These are phyloP conservation scores for Suillus weaverae DNA, from an alignment of 768 basidiomycete species.

Conservation along the genomic window DNA sequence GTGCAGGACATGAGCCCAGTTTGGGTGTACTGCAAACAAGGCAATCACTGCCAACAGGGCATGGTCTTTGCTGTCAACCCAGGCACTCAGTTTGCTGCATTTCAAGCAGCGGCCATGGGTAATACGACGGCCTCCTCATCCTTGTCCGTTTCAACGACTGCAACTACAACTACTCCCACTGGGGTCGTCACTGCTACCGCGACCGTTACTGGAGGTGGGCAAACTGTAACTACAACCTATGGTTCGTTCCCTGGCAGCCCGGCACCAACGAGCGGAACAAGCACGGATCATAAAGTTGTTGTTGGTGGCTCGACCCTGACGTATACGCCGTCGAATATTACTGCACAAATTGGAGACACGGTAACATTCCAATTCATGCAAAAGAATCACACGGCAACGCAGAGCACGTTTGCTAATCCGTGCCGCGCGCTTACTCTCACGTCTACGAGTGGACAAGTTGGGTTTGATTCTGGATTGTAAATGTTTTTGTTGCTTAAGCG, in stretches of 20 bases:
- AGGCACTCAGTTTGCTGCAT: conserved; percentile 50
- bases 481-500: neutral
- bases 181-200: conserved; percentile 37
- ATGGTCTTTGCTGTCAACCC: conserved; percentile 73
- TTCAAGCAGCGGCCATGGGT: conserved; percentile 53
- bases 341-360: conserved; percentile 48
- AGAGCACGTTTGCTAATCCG: conserved; percentile 35
- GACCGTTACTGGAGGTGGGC: conserved; percentile 36
- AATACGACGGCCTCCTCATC: conserved; percentile 18
- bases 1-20: conserved; percentile 46
- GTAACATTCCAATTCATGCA: conserved; percentile 43
- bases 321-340: conserved; percentile 47
- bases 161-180: conserved; percentile 33
- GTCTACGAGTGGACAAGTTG: conserved; percentile 43
- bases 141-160: conserved; percentile 17
- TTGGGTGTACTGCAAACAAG: conserved; percentile 62
- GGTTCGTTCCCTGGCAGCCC: conserved; percentile 32
- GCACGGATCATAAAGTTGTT: conserved; percentile 39
- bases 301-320: conserved; percentile 43
- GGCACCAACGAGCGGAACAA: conserved; percentile 23
- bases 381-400: conserved; percentile 51
- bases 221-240: conserved; percentile 37
- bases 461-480: conserved; percentile 52
- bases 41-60: conserved; percentile 53
- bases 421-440: conserved; percentile 44